These are phyloP conservation scores for Exophiala alcalophila DNA, from an alignment of 2,329 filamentous ascomycete species.

Conservation along the genomic window DNA sequence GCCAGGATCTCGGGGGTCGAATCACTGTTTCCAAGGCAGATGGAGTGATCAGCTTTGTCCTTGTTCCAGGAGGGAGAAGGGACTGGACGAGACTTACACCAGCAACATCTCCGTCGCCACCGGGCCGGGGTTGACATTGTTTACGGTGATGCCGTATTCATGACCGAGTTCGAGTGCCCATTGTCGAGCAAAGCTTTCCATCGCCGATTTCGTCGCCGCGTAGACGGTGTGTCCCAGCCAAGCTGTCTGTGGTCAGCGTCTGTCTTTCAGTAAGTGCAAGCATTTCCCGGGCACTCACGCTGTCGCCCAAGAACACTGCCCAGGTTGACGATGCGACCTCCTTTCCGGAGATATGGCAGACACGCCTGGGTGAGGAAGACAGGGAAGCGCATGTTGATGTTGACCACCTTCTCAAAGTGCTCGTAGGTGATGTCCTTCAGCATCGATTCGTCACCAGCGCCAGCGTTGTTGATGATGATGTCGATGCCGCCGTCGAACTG, in stretches of 20 bases:
- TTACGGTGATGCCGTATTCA: constrained; percentile 60
- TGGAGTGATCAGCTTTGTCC: too few species aligned
- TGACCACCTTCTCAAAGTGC: constrained; percentile 1
- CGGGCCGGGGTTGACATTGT: constrained; percentile 62
- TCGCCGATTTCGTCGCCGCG: constrained; percentile 69
- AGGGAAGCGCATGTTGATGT: constrained; percentile 5
- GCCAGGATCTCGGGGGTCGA: not conserved
- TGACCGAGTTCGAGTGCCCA: constrained; percentile 68
- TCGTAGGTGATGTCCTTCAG: constrained; percentile 7
- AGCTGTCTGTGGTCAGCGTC: not conserved
- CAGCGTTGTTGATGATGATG: constrained; percentile 16
- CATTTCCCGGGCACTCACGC: not conserved
- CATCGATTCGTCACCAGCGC: not conserved
- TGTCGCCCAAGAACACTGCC: constrained; percentile 21
- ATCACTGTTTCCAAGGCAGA: not conserved
- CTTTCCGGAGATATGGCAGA: constrained; percentile 14
- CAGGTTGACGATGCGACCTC: constrained; percentile 29
- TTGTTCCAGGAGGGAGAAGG: too few species aligned
- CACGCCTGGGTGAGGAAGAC: constrained; percentile 28
- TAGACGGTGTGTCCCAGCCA: constrained; percentile 59
- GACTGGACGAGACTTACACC: too few species aligned
- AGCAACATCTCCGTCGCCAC: constrained; percentile 62
- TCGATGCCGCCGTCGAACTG: constrained; percentile 1
- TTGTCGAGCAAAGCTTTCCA: constrained; percentile 70
- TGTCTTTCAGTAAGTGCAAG: not conserved